These are phyloP conservation scores for Collybia sordida DNA, from an alignment of 768 basidiomycete species.

Conservation along the genomic window DNA sequence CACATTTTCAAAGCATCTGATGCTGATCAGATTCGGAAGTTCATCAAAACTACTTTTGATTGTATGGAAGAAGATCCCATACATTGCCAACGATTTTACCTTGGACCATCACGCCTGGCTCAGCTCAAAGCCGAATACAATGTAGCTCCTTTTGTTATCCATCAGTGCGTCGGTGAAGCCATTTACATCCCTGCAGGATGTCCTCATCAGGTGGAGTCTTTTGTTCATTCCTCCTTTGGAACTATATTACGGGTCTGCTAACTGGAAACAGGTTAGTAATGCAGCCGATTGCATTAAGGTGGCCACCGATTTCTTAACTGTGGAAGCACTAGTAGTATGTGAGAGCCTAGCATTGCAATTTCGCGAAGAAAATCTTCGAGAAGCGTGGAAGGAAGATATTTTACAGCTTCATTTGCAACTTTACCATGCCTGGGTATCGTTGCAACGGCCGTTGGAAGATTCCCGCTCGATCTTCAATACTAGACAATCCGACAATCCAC, in stretches of 20 bases:
- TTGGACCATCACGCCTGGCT: slow-evolving; percentile 56
- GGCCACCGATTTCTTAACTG: slow-evolving; percentile 89
- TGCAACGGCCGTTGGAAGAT: background rate
- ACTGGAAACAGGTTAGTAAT: slow-evolving; percentile 69
- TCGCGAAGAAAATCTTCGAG: slow-evolving; percentile 78
- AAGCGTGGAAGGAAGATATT: slow-evolving; percentile 90
- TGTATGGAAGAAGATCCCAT: slow-evolving; percentile 67
- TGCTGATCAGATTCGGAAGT: slow-evolving; percentile 68
- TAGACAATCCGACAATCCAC: background rate
- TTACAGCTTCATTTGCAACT: slow-evolving; percentile 53
- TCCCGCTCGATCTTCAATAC: background rate
- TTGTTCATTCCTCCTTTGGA: slow-evolving; percentile 10
- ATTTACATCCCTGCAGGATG: slow-evolving; percentile 94
- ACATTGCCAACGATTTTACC: slow-evolving; percentile 83
- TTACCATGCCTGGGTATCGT: background rate
- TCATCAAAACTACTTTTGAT: slow-evolving; percentile 64
- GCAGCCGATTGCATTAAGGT: slow-evolving; percentile 91
- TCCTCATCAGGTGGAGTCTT: slow-evolving; percentile 89
- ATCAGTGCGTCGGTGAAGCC: slow-evolving; percentile 87
- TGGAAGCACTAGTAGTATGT: slow-evolving; percentile 86
- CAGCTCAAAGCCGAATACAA: slow-evolving; percentile 65
- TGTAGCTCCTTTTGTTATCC: slow-evolving; percentile 78
- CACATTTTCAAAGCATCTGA: slow-evolving; percentile 84
- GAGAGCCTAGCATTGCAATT: slow-evolving; percentile 84
- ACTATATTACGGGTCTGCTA: background rate